Percentiles rank a stretch among this genome's conserved stretches.
Evolutionary conservation across 164 flowering plant genomes (phyloP).

Genomic region (Magnolia changhungtana): DNA sequence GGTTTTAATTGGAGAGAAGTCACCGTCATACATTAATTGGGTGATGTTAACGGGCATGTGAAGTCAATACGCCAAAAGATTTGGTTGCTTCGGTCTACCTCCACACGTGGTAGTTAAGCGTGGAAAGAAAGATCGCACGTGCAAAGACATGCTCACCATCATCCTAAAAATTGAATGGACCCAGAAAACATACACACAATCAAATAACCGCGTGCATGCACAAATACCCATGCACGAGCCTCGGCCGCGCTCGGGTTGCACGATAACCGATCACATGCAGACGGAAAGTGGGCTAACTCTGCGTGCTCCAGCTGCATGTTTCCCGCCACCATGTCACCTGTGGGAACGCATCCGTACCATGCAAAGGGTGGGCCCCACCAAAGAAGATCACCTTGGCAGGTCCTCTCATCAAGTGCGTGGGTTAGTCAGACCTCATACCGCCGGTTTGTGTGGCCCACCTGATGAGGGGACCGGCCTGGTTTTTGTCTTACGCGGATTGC

Average conservation of each 20-base stretch:
- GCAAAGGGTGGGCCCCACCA: not conserved
- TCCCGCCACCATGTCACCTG: not conserved
- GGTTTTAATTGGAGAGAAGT: slow-evolving; percentile 1
- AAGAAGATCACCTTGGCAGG: not conserved
- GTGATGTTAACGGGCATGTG: slow-evolving; percentile 14
- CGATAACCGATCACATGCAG: not conserved
- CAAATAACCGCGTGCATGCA: not conserved
- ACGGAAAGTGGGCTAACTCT: not conserved
- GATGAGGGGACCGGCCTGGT: too few relatives aligned
- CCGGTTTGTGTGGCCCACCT: too few relatives aligned
- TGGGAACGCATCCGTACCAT: not conserved
- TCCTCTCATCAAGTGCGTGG: not conserved
- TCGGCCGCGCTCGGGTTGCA: not conserved
- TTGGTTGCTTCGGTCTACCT: not conserved
- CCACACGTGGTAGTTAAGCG: not conserved
- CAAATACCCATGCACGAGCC: not conserved
- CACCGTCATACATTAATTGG: slow-evolving; percentile 3
- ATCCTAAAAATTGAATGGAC: not conserved
- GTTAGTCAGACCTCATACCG: too few relatives aligned
- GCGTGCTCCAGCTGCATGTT: not conserved
- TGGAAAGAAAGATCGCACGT: not conserved
- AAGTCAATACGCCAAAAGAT: slow-evolving; percentile 12
- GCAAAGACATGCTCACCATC: not conserved
- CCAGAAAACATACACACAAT: not conserved
- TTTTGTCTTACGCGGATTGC: too few relatives aligned